Percentiles rank a stretch among this genome's conserved stretches.
These are phyloP conservation scores for Colletotrichum sp. DNA, from an alignment of 2,329 filamentous ascomycete species.

Conservation along the genomic window DNA sequence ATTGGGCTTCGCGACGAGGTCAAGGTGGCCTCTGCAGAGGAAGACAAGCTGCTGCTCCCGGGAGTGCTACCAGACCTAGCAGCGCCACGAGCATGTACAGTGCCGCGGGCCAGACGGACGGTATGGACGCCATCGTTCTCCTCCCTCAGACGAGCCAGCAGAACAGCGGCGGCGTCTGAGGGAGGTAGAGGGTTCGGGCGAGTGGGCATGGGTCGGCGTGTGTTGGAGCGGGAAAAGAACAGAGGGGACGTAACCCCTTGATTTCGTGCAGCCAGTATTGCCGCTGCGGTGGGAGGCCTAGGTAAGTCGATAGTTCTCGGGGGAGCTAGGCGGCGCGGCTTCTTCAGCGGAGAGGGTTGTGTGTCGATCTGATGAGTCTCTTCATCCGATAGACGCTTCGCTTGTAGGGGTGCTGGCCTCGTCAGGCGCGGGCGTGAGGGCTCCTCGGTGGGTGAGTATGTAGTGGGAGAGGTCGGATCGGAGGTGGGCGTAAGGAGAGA, in stretches of 20 bases:
- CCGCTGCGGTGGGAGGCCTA: constrained; percentile 23
- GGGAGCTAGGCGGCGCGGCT: constrained; percentile 51
- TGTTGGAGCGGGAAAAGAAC: constrained; percentile 54
- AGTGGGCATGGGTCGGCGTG: constrained; percentile 35
- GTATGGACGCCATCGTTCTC: constrained; percentile 55
- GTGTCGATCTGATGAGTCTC: constrained; percentile 3
- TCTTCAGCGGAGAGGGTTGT: constrained; percentile 45
- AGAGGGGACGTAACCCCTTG: constrained; percentile 53
- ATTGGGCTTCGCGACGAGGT: constrained; percentile 50
- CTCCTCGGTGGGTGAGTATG: not conserved
- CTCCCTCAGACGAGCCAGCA: constrained; percentile 52
- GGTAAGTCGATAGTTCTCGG: constrained; percentile 50
- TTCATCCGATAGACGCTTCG: constrained; percentile 33
- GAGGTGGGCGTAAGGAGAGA: constrained; percentile 8
- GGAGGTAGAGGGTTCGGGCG: constrained; percentile 43
- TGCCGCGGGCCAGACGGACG: constrained; percentile 60
- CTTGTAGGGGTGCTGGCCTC: constrained; percentile 19
- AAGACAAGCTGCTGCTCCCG: constrained; percentile 55
- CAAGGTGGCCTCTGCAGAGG: constrained; percentile 45
- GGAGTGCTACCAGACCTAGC: constrained; percentile 55
- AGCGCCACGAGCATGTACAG: constrained; percentile 49
- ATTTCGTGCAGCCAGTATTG: constrained; percentile 26
- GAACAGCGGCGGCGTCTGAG: constrained; percentile 47
- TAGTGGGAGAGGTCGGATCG: constrained; percentile 4
- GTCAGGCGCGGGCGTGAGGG: not conserved